Evolutionary conservation across 169 alveolate genomes (phyloP), one percentile per base, ranked within the genome.

Genomic region (Cryptosporidium baileyi): DNA sequence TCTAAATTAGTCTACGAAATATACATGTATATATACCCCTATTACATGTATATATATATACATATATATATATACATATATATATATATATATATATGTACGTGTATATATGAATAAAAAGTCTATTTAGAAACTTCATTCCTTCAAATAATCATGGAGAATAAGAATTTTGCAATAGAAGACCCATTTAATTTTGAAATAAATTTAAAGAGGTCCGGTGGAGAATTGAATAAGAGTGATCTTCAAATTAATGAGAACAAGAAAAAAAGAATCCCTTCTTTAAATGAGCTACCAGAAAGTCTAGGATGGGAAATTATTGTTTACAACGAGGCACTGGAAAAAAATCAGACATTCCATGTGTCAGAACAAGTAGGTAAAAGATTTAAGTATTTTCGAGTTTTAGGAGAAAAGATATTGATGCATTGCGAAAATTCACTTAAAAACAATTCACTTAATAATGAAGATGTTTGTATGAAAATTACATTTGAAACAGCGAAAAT

Each of bases 231-330:
- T 13, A 24, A 38, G 13, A 60, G 54, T n/a, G 9, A 32, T 22
- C 38, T 45, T 26, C 2, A n/a, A 62, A 32, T 11, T 0, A 19
- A 17, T 11, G 51, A 51, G 22, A 52, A n/a, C 38, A 24, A n/a
- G 24, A 36, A 36, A 51, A 57, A 74, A 22, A 74, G n/a, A 19
- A 9, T 47, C 13, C 24, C 30, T 24, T n/a, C 19, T 15, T 26
- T 22, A 26, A n/a, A 43, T 1, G 61, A 17, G 2, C 22, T 22
- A 15, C 54, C 57, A 8, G 61, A 65, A 43, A 36, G 81, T 8
- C 32, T 65, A 11, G 85, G 85, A 30, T 74, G 85, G 85, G 67
- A 51, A 24, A 74, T 74, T 57, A 22, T 41, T 38, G 85, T 74
- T 13, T 74, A 38, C 30, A 74, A 57, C 40, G 85, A 74, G 36